Percentiles rank a stretch among this genome's conserved stretches.
Conservation (phyloP, 352 stramenopile genomes). For the Plasmopara halstedii region DNA sequence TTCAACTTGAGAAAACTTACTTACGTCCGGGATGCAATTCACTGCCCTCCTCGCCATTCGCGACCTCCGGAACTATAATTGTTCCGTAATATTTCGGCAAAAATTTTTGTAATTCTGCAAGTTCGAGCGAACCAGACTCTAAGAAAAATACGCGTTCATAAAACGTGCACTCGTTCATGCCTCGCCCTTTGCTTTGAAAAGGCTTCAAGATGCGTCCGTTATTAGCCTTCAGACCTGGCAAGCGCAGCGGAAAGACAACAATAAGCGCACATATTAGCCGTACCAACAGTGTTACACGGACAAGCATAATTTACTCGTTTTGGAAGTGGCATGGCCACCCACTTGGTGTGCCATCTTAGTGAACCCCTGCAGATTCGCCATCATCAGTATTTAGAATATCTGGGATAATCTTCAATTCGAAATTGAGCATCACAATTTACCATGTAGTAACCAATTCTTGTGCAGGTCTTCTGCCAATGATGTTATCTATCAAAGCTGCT, state of each 20-base stretch:
- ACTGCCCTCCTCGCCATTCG: slow-evolving; percentile 8
- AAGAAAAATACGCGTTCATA: slow-evolving; percentile 56
- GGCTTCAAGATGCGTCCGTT: slow-evolving; percentile 76
- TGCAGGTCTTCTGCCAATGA: no score
- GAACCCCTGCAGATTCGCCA: slow-evolving; percentile 18
- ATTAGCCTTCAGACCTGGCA: slow-evolving; percentile 49
- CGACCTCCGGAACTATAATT: slow-evolving; percentile 21
- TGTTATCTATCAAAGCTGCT: no score
- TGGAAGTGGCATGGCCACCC: slow-evolving; percentile 62
- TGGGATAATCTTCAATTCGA: no score
- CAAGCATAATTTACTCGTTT: slow-evolving; percentile 34
- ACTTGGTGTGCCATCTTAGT: slow-evolving; percentile 68
- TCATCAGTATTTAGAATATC: no score
- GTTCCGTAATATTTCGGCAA: slow-evolving; percentile 63
- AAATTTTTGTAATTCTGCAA: slow-evolving; percentile 30
- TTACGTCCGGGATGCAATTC: slow-evolving; percentile 31
- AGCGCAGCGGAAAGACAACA: neutral
- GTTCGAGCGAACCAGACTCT: slow-evolving; percentile 12
- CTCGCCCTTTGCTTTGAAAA: slow-evolving; percentile 75
- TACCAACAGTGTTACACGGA: no score
- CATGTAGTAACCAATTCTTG: no score
- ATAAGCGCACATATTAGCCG: neutral
- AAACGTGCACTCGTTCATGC: slow-evolving; percentile 67
- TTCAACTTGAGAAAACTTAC: neutral
- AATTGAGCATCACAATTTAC: no score